Evolutionary conservation across 768 basidiomycete species (phyloP).

Genomic region (Kwoniella newhampshirensis): DNA sequence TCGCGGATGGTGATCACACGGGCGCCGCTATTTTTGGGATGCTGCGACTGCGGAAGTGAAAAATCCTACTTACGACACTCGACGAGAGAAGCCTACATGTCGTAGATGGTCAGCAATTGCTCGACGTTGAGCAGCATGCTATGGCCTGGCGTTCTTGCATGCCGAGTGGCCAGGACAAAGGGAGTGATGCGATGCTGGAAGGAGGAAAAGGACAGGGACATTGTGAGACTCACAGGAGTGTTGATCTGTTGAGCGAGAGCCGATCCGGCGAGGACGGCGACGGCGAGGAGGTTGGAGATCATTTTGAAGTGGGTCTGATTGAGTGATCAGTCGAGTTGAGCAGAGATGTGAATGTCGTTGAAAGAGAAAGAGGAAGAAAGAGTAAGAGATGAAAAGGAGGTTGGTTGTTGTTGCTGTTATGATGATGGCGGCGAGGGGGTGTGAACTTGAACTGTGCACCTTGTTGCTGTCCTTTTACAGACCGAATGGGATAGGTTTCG

Average conservation of each 20-base stretch:
- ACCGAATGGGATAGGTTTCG: background rate
- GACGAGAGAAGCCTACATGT: conserved; percentile 37
- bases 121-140: no score
- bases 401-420: conserved; percentile 1
- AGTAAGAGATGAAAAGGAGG: conserved; percentile 5
- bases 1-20: background rate
- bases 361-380: conserved; percentile 6
- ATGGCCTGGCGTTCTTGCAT: no score
- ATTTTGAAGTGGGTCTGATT: conserved; percentile 18
- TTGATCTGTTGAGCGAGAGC: conserved; percentile 46
- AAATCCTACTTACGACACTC: conserved; percentile 40
- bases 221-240: conserved; percentile 51
- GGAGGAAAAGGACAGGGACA: background rate
- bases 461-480: background rate
- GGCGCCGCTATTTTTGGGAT: background rate
- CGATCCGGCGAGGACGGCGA: conserved; percentile 33
- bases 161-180: no score
- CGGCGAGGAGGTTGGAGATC: conserved; percentile 33
- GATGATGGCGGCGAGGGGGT: conserved; percentile 1
- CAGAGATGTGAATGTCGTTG: conserved; percentile 5
- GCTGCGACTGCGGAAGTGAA: no score
- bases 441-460: conserved; percentile 3
- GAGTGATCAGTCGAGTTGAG: background rate
- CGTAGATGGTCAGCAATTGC: conserved; percentile 23
- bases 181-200: background rate